phyloP scores from a whole-genome alignment of 306 rosid genomes.

The Vigna unguiculata region DNA sequence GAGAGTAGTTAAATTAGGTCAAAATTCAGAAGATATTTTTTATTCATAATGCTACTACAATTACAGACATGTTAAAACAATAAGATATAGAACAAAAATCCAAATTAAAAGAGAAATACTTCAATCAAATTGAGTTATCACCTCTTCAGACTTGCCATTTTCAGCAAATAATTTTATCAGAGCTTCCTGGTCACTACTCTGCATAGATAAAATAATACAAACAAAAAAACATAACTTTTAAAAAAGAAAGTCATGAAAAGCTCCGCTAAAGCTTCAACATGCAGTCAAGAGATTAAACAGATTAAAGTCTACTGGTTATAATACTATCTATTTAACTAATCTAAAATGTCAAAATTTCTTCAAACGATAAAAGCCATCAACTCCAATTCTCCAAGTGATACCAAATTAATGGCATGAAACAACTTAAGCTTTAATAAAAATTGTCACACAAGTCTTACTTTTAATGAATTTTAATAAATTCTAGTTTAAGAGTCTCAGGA shows the following conservation, averaged over 20 bases:
- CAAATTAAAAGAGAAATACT: background rate
- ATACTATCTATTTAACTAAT: background rate
- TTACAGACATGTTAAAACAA: background rate
- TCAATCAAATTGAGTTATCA: constrained; percentile 24
- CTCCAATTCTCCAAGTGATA: background rate
- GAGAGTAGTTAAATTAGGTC: background rate
- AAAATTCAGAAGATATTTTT: background rate
- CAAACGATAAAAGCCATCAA: background rate
- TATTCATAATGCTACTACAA: background rate
- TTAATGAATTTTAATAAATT: background rate
- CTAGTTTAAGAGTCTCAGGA: background rate
- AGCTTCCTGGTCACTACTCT: constrained; percentile 78
- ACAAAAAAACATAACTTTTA: background rate
- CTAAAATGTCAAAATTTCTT: background rate
- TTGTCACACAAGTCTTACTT: too few relatives aligned
- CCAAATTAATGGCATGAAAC: background rate
- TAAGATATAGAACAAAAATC: background rate
- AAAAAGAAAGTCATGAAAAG: background rate
- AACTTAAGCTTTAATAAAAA: background rate
- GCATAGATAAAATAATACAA: background rate
- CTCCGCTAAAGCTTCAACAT: background rate
- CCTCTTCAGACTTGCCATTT: constrained; percentile 49
- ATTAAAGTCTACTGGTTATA: too few relatives aligned
- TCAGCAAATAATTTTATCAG: constrained; percentile 57
- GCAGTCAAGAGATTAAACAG: background rate